A percentile compares a stretch with the other conserved stretches of the same genome.
phyloP scores from a whole-genome alignment of 2,329 filamentous ascomycete species.

The Sclerotinia borealis region DNA sequence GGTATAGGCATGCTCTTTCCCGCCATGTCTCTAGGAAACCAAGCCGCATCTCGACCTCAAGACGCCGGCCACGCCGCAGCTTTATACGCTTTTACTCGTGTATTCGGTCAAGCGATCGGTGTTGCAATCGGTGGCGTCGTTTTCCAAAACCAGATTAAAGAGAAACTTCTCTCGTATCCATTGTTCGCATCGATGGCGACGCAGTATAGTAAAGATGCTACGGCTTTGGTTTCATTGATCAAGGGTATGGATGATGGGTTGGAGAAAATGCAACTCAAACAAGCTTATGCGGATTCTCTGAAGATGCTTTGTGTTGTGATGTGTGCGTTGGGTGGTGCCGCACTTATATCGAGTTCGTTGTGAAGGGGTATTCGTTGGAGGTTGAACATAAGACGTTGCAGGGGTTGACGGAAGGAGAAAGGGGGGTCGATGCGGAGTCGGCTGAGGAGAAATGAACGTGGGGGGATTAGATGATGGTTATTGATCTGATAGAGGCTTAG shows the following conservation, averaged over 20 bases:
- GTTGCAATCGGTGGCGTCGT: conserved; percentile 62
- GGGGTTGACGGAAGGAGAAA: conserved; percentile 38
- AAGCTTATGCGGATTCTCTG: conserved; percentile 48
- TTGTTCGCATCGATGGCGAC: conserved; percentile 22
- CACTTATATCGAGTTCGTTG: conserved; percentile 42
- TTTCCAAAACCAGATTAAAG: conserved; percentile 55
- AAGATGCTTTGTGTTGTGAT: conserved; percentile 51
- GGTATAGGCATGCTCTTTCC: conserved; percentile 62
- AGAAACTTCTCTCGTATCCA: conserved; percentile 25
- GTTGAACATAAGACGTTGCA: conserved; percentile 42
- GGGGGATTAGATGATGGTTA: background rate
- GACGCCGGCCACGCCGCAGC: conserved; percentile 56
- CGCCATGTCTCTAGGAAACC: conserved; percentile 55
- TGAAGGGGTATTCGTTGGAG: conserved; percentile 44
- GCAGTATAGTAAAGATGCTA: conserved; percentile 29
- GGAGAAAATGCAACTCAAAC: conserved; percentile 40
- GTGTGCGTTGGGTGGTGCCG: conserved; percentile 45
- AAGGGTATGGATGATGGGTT: conserved; percentile 30
- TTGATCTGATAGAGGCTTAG: background rate
- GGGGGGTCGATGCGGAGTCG: conserved; percentile 13
- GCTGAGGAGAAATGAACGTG: background rate
- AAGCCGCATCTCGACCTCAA: conserved; percentile 51
- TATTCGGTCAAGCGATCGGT: conserved; percentile 59
- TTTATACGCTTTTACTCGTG: conserved; percentile 62
- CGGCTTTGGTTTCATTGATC: conserved; percentile 26